Base-by-base conservation (phyloP, 176 grass and related monocot species). In the Oryza glumipatula region DNA sequence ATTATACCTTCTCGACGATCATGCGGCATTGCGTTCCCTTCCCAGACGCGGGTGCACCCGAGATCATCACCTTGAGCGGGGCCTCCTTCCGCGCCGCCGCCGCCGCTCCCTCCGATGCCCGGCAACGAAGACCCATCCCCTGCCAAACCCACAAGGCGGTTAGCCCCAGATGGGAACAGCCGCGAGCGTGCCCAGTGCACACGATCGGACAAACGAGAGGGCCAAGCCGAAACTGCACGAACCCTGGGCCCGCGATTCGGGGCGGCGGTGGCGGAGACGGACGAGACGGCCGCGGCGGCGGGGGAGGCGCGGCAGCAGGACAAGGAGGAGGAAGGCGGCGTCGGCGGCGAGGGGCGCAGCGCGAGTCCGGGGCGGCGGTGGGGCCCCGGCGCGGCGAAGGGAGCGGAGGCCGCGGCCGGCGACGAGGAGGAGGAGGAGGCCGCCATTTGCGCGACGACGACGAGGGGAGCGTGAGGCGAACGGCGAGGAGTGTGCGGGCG, bases 31-130 rank as follows among this genome's bases (percentile, higher is more conserved):
- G 92, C 36, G 92, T 92, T 4, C 92, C 92, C 73, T 94, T 92
- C 2, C 92, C 92, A 3, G 92, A 94, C 1, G 89, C 92, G 5
- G 92, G 92, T 7, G 89, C 84, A 39, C 92, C 92, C 22, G 89
- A 94, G 35, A 92, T 92, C 84, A 94, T 94, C 74, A 92, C 89
- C 87, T 92, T 94, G 54, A 90, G 70, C 10, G 92, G 89, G 15
- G 72, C 67, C 22, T 51, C 6, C 77, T 9, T 67, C 68, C 16
- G 30, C 9, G 10, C 4, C 24, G 63, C 43, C 24, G 63, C 43
- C 58, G 58, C n/a, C 5, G 71, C 8, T 58, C 48, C 84, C 61
- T 78, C 84, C 60, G 71, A 63, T 26, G 89, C 89, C 67, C 52
- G 52, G 64, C 86, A 94, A 44, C 80, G 78, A 79, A 89, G 61